phyloP scores from a whole-genome alignment of 345 rosid genomes.

The Cardiospermum halicacabum region DNA sequence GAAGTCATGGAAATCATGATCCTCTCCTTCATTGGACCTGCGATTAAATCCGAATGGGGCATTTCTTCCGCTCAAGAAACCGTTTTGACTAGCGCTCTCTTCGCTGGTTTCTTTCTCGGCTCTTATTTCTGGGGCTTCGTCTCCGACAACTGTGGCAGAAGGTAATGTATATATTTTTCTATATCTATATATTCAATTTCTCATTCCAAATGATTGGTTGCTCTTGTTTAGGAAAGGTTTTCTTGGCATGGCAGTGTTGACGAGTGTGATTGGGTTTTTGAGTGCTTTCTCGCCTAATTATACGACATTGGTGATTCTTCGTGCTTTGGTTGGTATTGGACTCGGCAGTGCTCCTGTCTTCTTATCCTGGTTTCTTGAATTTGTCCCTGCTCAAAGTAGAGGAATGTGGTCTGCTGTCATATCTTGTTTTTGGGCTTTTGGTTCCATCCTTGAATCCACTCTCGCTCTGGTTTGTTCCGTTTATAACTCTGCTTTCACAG shows the following conservation, averaged over 20 bases:
- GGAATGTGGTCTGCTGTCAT: constrained; percentile 57
- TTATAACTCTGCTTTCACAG: too few species aligned
- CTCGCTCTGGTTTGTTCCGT: constrained; percentile 55
- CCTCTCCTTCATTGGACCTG: constrained; percentile 42
- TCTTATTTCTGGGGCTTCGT: constrained; percentile 46
- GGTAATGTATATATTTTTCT: constrained; percentile 14
- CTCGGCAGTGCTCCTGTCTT: constrained; percentile 60
- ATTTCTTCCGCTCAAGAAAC: constrained; percentile 36
- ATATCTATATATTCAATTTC: too few species aligned
- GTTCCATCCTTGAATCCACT: constrained; percentile 52
- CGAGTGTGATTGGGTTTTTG: constrained; percentile 48
- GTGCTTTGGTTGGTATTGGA: constrained; percentile 58
- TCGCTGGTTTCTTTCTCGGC: constrained; percentile 44
- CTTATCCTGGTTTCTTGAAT: constrained; percentile 58
- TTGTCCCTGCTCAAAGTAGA: constrained; percentile 53
- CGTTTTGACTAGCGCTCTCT: constrained; percentile 31
- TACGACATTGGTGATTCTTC: constrained; percentile 28
- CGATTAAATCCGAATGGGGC: constrained; percentile 34
- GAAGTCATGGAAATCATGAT: constrained; percentile 54
- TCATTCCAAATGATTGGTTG: not conserved
- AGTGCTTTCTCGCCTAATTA: constrained; percentile 57
- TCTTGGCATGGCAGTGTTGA: constrained; percentile 38
- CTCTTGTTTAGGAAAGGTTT: constrained; percentile 49
- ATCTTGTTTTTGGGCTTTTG: constrained; percentile 52
- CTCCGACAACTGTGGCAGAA: constrained; percentile 40